Base-by-base conservation (phyloP, 2,329 filamentous ascomycete genomes). In the Aspergillus sp. region DNA sequence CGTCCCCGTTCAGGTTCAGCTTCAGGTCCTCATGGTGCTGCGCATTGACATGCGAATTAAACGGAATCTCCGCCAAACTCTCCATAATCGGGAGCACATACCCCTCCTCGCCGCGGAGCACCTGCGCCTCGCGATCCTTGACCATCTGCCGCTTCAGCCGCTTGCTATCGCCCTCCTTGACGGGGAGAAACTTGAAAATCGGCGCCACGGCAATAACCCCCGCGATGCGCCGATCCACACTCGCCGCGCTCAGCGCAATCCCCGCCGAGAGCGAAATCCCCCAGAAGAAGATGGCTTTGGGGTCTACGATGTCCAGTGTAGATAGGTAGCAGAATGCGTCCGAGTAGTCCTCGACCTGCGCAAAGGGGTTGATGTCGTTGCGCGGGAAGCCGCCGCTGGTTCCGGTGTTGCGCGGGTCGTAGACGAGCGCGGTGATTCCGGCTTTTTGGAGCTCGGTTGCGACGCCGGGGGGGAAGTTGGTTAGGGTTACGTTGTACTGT, bases 301-400 rank as follows among this genome's bases (percentile, higher is more conserved):
- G 46, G 15, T 62, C 46, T 9, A 62, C 60, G 25, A 47, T 56
- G 3, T 56, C 25, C 6, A 55, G 51, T 6, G 43, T 43, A 11
- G 45, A 22, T 1, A 56, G 13, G 25, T 60, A 62, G 45, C 19
- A 51, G 4, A 59, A n/a, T 4, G 51, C 51, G n/a, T 62, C 60
- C 7, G 38, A 48, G 38, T 52, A 48, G 34, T 62, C 60, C 19
- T 56, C 30, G 17, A 53, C 52, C 19, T 52, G 55, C 51, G 52
- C 45, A n/a, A 30, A 15, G 1, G 60, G 60, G 22, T 62, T 45
- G 25, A 62, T 34, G 7, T 62, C 51, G 41, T 59, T 59, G 9
- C 60, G 56, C 1, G 60, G 60, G 11, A 38, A 19, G 13, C 60
- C 60, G 23, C 48, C 60, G 41, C 56, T 59, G 4, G 51, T 28